Base-by-base conservation (phyloP, 2,329 filamentous ascomycete species). In the Gaeumannomyces tritici region DNA sequence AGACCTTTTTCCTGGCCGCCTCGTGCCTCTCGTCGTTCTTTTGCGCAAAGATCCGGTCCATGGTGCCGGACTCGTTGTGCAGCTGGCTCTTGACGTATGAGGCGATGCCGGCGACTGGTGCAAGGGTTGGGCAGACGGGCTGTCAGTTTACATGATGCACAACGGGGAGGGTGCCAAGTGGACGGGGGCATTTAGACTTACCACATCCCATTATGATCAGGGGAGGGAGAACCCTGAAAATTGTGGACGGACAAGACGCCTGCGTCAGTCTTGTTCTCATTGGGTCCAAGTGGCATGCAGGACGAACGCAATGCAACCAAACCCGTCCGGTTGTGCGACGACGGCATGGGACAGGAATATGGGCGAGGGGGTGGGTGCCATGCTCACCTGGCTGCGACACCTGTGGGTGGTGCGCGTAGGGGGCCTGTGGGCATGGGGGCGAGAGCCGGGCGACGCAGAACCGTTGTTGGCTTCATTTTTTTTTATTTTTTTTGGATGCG, bases 1-100 rank as follows among this genome's bases (percentile, higher is more conserved):
- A 61, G 31, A 61, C 29, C 33, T 57, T 61, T 55, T 55, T 28
- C 31, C 60, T 55, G 21, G 60, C 60, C 12, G 54, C 55, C 31
- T 61, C 60, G 60, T 61, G 55, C 33, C 47, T 61, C 28, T 61
- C 60, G 55, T 61, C 60, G 21, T 61, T 61, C 33, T 61, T 61
- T 42, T 61, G 60, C 13, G 60, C 55, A 64, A 77, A 77, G 64
- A 70, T 74, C 55, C 70, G 70, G 64, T 77, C 75, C 68, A 76
- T 72, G 6, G 69, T 72, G 33, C 66, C 65, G 6, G 74, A 75
- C 62, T 73, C 71, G 33, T 62, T 67, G 55, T 64, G 61, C 56
- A 77, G 70, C 59, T 76, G 74, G 18, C 63, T 66, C 61, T 66
- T 66, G 61, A 77, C 70, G 64, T 73, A 76, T 63, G 66, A 63